Evolutionary conservation across 2,329 filamentous ascomycete species (phyloP).

Genomic region (Samsoniella hepiali): DNA sequence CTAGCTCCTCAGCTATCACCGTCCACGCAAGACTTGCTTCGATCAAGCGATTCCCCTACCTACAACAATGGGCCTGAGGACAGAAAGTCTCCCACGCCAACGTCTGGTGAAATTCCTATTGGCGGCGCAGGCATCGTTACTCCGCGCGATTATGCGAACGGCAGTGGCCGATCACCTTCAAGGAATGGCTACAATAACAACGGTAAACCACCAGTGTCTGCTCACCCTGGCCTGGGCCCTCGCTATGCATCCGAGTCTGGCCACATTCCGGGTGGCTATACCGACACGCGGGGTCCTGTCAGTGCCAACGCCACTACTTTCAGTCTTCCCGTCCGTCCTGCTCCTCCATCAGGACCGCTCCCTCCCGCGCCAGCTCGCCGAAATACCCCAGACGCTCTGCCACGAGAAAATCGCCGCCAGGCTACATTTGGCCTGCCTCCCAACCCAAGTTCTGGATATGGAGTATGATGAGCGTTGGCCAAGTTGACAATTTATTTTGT

Average conservation of each 20-base stretch:
- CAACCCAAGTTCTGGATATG: conserved; percentile 36
- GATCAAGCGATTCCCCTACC: conserved; percentile 59
- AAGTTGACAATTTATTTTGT: background rate
- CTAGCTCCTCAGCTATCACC: conserved; percentile 77
- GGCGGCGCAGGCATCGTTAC: conserved; percentile 53
- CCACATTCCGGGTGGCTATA: conserved; percentile 42
- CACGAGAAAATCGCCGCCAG: conserved; percentile 51
- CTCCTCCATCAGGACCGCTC: conserved; percentile 52
- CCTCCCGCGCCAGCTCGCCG: conserved; percentile 60
- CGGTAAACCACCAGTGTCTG: conserved; percentile 38
- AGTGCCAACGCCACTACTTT: conserved; percentile 52
- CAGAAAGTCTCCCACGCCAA: conserved; percentile 56
- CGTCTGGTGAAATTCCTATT: conserved; percentile 70
- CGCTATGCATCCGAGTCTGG: conserved; percentile 52
- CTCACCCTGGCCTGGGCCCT: conserved; percentile 52
- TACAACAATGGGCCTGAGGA: conserved; percentile 39
- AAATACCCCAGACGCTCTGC: conserved; percentile 52
- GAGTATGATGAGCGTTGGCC: conserved; percentile 21
- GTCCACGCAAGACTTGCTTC: conserved; percentile 71
- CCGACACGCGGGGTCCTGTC: conserved; percentile 37
- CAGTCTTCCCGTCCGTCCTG: conserved; percentile 62
- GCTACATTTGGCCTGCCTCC: conserved; percentile 50
- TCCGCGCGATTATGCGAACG: conserved; percentile 46
- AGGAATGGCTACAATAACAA: conserved; percentile 44
- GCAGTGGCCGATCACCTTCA: conserved; percentile 48